Evolutionary conservation across 1,284 basidiomycete species (phyloP), one percentile per base, ranked within the genome.

Genomic region (Heterobasidion parviporum): DNA sequence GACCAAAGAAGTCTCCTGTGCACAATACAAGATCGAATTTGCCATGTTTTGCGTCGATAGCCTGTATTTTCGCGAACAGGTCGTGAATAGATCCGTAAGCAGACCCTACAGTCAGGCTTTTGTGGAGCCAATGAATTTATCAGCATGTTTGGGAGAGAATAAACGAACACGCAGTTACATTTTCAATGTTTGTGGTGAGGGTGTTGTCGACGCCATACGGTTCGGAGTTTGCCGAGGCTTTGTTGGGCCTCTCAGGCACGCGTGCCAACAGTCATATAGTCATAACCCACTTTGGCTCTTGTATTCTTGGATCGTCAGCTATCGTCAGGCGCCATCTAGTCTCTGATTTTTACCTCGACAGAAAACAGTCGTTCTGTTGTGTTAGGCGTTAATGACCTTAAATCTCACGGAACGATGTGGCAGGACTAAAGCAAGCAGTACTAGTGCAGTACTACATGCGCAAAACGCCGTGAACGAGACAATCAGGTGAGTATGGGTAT

Each of bases 31-130:
- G 81, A 64, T 94, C 87, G 67, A 99, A 99, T 63, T 92, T 93
- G 55, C 95, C 95, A 71, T 98, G 91, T 70, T 98, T 98, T 56
- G 82, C 77, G 72, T 99, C 85, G 64, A 98, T 95, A 18, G 84
- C 77, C 54, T 83, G 84, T 61, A 97, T 80, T 75, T 97, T 98
- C 54, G 81, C 68, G 62, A 92, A 86, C 15, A 97, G 74, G 14
- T 85, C 80, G 45, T 73, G 70, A 62, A 98, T 82, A 0, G 82
- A 81, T 12, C 93, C 93, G n/a, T 79, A 74, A 12, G 90, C 85
- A 41, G 94, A 85, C 2, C 95, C 96, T 46, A 97, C 85, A 7
- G 92, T 87, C 54, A 98, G 78, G 62, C 94, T 95, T 54, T 38
- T 53, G 18, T 57, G 16, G 18, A 48, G 12, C 46, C 7, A 48